Conservation (phyloP, 1,284 basidiomycete species). For the Apiotrichum porosum region DNA sequence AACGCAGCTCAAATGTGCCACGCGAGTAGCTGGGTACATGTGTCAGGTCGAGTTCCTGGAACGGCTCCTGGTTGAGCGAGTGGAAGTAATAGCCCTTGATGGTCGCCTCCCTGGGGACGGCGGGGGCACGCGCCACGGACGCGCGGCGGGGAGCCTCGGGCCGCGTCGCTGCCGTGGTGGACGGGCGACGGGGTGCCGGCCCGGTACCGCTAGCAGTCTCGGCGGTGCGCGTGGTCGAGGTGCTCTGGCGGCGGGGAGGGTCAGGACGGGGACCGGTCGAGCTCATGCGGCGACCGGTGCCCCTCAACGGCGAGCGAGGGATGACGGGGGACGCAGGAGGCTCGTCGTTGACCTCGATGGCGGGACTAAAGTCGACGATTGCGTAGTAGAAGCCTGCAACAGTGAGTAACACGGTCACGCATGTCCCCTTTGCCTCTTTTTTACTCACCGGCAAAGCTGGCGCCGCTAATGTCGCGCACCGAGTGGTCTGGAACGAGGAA, state of each 20-base stretch:
- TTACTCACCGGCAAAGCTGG: conserved; percentile 83
- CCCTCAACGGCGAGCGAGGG: conserved; percentile 15
- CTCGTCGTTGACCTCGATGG: conserved; percentile 20
- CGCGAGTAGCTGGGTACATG: conserved; percentile 39
- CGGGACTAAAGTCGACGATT: conserved; percentile 47
- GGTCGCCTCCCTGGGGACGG: conserved; percentile 29
- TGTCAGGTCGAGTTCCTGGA: conserved; percentile 51
- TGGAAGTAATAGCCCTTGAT: conserved; percentile 77
- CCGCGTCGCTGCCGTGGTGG: conserved; percentile 6
- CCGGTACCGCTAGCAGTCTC: neutral
- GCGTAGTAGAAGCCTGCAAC: conserved; percentile 73
- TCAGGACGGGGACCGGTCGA: conserved; percentile 10
- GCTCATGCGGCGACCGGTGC: conserved; percentile 11
- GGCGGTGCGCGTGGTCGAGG: neutral
- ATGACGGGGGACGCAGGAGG: conserved; percentile 27
- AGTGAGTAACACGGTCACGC: too few relatives aligned
- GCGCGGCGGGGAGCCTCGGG: conserved; percentile 18
- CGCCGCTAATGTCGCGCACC: conserved; percentile 89
- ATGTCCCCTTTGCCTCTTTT: too few relatives aligned
- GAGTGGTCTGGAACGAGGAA: conserved; percentile 91
- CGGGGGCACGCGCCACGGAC: conserved; percentile 19
- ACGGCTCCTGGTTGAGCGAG: conserved; percentile 50
- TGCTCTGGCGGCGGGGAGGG: conserved; percentile 19
- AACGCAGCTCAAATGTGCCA: conserved; percentile 50
- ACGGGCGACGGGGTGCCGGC: conserved; percentile 8